These are phyloP conservation scores for Aspergillus wentii DNA, from an alignment of 495 filamentous ascomycete genomes.

Conservation along the genomic window DNA sequence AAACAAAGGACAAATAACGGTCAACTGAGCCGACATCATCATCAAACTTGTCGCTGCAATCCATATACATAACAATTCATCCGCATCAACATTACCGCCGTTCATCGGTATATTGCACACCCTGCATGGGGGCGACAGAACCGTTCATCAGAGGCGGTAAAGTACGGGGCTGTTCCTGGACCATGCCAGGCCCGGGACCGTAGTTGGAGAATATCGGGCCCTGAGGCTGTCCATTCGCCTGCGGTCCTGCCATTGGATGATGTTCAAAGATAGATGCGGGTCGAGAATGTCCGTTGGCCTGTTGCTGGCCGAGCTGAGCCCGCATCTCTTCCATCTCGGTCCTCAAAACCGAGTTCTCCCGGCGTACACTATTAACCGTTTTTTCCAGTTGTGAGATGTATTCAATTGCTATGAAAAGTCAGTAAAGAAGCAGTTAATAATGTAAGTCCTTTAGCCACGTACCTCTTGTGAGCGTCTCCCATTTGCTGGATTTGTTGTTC, in stretches of 20 bases:
- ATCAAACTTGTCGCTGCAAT: too few relatives aligned
- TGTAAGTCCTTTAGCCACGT: constrained; percentile 13
- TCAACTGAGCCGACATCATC: too few relatives aligned
- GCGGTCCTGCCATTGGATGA: constrained; percentile 30
- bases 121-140: constrained; percentile 50
- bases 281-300: constrained; percentile 43
- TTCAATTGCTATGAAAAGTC: constrained; percentile 31
- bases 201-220: constrained; percentile 31
- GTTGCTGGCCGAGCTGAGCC: constrained; percentile 44
- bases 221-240: constrained; percentile 32
- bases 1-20: constrained; percentile 1
- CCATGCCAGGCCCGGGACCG: constrained; percentile 22
- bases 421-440: constrained; percentile 2
- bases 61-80: too few relatives aligned
- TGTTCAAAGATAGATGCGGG: constrained; percentile 35
- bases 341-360: constrained; percentile 48
- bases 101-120: constrained; percentile 52
- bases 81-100: constrained; percentile 40
- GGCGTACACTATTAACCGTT: constrained; percentile 20
- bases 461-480: constrained; percentile 98
- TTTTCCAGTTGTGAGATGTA: constrained; percentile 38
- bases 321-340: constrained; percentile 46
- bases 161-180: constrained; percentile 44
- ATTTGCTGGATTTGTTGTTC: constrained; percentile 94
- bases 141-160: constrained; percentile 49